phyloP scores from a whole-genome alignment of 169 alveolate genomes.

The Neospora caninum region DNA sequence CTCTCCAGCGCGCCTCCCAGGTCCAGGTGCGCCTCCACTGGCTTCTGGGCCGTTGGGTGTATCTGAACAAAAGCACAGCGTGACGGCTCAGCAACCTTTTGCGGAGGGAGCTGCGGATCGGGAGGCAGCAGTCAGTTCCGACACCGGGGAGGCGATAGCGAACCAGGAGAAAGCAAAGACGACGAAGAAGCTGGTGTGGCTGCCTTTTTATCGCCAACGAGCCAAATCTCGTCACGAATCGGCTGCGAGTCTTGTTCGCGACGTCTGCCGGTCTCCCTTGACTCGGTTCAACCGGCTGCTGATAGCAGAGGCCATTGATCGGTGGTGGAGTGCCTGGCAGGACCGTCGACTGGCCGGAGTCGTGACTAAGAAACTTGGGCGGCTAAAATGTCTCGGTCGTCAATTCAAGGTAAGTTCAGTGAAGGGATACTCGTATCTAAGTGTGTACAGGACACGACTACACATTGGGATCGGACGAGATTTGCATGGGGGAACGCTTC shows the following conservation, averaged over 20 bases:
- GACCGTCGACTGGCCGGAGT: not conserved
- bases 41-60: not conserved
- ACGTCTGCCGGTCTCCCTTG: not conserved
- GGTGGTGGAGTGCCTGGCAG: conserved; percentile 14
- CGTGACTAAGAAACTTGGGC: not conserved
- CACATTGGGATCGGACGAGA: too few relatives aligned
- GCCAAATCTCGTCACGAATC: not conserved
- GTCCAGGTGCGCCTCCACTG: not conserved
- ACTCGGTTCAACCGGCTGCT: not conserved
- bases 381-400: not conserved
- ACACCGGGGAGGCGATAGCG: not conserved
- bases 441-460: too few relatives aligned
- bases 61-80: not conserved
- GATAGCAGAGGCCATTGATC: not conserved
- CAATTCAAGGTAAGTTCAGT: not conserved
- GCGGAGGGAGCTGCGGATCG: too few relatives aligned
- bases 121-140: not conserved
- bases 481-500: too few relatives aligned
- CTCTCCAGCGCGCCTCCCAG: not conserved
- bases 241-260: not conserved
- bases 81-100: not conserved
- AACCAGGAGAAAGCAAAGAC: not conserved
- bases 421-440: too few relatives aligned
- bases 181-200: not conserved
- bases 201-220: not conserved